phyloP scores from a whole-genome alignment of 2,329 filamentous ascomycete genomes.

The Colletotrichum agaves region DNA sequence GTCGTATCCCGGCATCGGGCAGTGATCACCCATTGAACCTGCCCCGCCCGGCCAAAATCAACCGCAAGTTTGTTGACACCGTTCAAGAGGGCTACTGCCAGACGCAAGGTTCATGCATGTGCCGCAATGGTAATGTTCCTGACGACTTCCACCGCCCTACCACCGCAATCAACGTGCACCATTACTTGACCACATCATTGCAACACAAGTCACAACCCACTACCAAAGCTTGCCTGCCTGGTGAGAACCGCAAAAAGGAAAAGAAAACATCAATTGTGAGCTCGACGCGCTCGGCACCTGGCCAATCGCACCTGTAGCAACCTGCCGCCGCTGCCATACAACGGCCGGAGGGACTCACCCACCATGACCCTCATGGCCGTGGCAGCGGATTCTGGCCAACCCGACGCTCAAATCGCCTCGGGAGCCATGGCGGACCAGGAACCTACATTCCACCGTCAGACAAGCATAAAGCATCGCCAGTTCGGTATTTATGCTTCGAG shows the following conservation, averaged over 20 bases:
- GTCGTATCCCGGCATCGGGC: constrained; percentile 21
- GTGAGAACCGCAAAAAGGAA: neutral
- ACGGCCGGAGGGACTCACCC: constrained; percentile 29
- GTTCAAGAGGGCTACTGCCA: constrained; percentile 28
- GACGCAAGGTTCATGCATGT: constrained; percentile 38
- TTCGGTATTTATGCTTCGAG: constrained; percentile 39
- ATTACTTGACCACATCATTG: constrained; percentile 37
- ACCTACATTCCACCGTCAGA: constrained; percentile 26
- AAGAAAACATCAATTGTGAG: neutral
- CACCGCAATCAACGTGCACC: constrained; percentile 25
- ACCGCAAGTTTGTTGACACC: constrained; percentile 21
- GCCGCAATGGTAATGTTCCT: constrained; percentile 37
- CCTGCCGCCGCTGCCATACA: constrained; percentile 34
- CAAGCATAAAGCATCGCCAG: constrained; percentile 38
- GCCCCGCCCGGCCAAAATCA: constrained; percentile 26
- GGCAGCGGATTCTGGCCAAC: constrained; percentile 38
- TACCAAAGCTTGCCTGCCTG: constrained; percentile 29
- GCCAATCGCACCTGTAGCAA: constrained; percentile 7
- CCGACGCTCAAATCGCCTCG: constrained; percentile 23
- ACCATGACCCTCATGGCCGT: constrained; percentile 39
- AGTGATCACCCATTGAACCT: constrained; percentile 27
- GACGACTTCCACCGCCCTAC: constrained; percentile 31
- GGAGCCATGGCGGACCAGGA: constrained; percentile 29
- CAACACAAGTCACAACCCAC: constrained; percentile 23
- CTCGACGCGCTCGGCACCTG: constrained; percentile 3